phyloP scores from a whole-genome alignment of 805 yeast genomes.

The Saturnispora hagleri region DNA sequence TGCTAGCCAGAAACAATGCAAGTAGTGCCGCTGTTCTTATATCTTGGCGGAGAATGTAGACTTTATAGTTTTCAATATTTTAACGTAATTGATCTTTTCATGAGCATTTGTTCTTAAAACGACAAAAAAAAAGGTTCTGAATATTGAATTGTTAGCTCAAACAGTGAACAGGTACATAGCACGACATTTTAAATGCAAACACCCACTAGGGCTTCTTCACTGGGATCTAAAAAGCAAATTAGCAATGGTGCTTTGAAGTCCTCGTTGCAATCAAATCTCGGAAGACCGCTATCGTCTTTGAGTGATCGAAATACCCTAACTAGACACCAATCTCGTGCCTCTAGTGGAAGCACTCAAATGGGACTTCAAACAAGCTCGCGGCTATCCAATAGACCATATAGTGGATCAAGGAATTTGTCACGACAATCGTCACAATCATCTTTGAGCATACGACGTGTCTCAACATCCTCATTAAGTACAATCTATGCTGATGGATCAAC shows the following conservation, averaged over 20 bases:
- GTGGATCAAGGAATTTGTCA: neutral
- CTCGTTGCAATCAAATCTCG: neutral
- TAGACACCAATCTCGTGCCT: neutral
- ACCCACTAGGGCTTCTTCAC: slow-evolving; percentile 5
- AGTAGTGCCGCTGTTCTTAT: slow-evolving; percentile 6
- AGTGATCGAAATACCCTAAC: slow-evolving; percentile 2
- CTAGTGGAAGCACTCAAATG: neutral
- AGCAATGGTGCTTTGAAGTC: neutral
- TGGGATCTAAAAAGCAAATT: neutral
- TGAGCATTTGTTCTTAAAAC: neutral
- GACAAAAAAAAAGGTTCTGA: neutral
- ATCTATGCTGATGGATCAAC: slow-evolving; percentile 1
- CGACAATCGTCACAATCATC: slow-evolving; percentile 5
- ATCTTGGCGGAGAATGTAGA: slow-evolving; percentile 8
- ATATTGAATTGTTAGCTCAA: neutral
- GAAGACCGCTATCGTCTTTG: slow-evolving; percentile 3
- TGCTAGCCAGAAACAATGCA: slow-evolving; percentile 20
- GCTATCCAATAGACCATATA: neutral
- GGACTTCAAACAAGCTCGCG: neutral
- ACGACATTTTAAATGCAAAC: slow-evolving; percentile 1
- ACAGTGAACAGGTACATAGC: neutral
- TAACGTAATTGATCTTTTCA: neutral
- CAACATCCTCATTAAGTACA: slow-evolving; percentile 9
- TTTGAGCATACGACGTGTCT: slow-evolving; percentile 5
- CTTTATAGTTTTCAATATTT: neutral